phyloP scores from a whole-genome alignment of 345 rosid species.

The Gossypium thurberi region DNA sequence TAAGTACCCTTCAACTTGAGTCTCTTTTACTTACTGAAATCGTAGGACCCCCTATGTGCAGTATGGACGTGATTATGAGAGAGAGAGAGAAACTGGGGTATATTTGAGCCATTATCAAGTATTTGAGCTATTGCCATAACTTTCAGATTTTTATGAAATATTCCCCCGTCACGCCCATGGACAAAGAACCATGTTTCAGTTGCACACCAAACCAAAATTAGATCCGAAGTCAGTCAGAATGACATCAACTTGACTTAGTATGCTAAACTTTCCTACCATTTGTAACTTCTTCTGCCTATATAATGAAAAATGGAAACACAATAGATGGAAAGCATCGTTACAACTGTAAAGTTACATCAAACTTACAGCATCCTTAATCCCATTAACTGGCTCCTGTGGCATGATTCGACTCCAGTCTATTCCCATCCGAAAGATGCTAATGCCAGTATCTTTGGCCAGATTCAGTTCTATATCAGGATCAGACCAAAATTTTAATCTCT shows the following conservation, averaged over 20 bases:
- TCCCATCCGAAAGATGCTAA: conserved; percentile 85
- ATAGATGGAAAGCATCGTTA: conserved; percentile 10
- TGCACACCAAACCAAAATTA: background rate
- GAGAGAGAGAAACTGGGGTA: background rate
- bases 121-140: background rate
- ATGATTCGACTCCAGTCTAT: conserved; percentile 84
- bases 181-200: background rate
- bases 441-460: conserved; percentile 79
- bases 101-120: background rate
- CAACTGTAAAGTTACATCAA: conserved; percentile 15
- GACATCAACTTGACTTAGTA: background rate
- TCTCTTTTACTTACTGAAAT: background rate
- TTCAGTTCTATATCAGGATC: conserved; percentile 89
- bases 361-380: conserved; percentile 61
- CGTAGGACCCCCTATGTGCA: background rate
- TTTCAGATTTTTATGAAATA: background rate
- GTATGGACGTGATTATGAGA: background rate
- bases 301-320: conserved; percentile 12
- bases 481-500: conserved; percentile 90
- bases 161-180: background rate
- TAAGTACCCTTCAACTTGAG: background rate
- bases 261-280: background rate
- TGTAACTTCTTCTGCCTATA: background rate
- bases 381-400: conserved; percentile 80
- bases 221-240: background rate